These are phyloP conservation scores for Lactarius trivialis DNA, from an alignment of 768 basidiomycete genomes.

Conservation along the genomic window DNA sequence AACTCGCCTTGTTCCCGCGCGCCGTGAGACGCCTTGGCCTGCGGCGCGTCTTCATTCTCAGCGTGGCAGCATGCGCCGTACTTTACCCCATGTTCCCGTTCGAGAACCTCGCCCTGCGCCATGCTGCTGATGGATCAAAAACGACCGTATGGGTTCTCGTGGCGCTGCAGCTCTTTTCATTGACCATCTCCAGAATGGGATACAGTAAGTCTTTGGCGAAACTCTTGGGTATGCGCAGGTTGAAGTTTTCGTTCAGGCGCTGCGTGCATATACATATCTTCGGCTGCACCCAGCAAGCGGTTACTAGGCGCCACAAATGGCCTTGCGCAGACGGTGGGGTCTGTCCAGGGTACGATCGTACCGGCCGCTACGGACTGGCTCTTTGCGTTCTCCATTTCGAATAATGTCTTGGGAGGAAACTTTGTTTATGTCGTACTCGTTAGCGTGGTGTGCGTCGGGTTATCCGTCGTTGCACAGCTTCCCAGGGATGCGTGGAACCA, in stretches of 20 bases:
- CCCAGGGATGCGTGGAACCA: too few relatives aligned
- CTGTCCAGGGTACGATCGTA: constrained; percentile 40
- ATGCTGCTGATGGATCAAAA: neutral
- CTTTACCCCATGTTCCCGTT: constrained; percentile 28
- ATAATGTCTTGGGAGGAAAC: constrained; percentile 42
- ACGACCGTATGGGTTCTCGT: neutral
- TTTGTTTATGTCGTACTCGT: neutral
- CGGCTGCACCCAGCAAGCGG: constrained; percentile 54
- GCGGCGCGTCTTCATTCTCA: constrained; percentile 28
- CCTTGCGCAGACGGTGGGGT: constrained; percentile 32
- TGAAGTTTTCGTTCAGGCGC: constrained; percentile 40
- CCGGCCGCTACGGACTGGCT: constrained; percentile 53
- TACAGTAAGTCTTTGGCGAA: neutral
- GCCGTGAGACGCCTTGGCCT: constrained; percentile 32
- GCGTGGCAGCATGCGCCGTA: constrained; percentile 24
- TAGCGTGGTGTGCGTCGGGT: too few relatives aligned
- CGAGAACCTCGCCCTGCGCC: neutral
- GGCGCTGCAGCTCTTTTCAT: neutral
- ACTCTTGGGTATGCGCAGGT: too few relatives aligned
- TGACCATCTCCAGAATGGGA: neutral
- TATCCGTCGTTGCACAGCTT: too few relatives aligned
- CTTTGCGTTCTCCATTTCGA: constrained; percentile 52
- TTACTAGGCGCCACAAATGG: constrained; percentile 70
- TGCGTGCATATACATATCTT: constrained; percentile 60
- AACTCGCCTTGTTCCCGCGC: constrained; percentile 29